Evolutionary conservation across 495 filamentous ascomycete genomes (phyloP).

Genomic region (Pyronema omphalodes): DNA sequence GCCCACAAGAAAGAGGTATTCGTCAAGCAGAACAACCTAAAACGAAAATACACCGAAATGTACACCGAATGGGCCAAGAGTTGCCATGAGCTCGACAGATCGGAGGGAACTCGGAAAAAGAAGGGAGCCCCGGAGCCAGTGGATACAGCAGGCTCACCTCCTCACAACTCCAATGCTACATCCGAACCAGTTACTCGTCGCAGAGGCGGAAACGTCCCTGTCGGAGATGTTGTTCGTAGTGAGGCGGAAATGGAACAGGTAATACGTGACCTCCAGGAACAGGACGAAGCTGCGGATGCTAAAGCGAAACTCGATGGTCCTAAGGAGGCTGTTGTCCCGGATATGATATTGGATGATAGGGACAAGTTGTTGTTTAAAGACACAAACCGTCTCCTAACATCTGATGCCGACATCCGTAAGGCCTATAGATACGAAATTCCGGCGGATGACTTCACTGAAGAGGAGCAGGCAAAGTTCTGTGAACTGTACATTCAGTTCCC

Average conservation of each 20-base stretch:
- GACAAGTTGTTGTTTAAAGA: conserved; percentile 46
- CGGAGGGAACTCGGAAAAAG: conserved; percentile 19
- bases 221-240: conserved; percentile 23
- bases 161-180: conserved; percentile 8
- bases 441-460: conserved; percentile 62
- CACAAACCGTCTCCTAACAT: conserved; percentile 48
- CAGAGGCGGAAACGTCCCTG: conserved; percentile 13
- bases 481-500: conserved; percentile 61
- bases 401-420: conserved; percentile 41
- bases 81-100: conserved; percentile 20
- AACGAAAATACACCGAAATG: conserved; percentile 19
- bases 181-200: conserved; percentile 15
- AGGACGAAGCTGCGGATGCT: conserved; percentile 26
- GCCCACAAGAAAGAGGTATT: conserved; percentile 13
- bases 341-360: conserved; percentile 42
- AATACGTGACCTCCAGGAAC: conserved; percentile 17
- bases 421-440: conserved; percentile 57
- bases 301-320: conserved; percentile 57
- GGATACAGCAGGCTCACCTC: conserved; percentile 15
- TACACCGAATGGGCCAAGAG: conserved; percentile 15
- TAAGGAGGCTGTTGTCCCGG: conserved; percentile 69
- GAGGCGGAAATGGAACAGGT: conserved; percentile 25
- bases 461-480: conserved; percentile 62
- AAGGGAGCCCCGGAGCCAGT: conserved; percentile 19
- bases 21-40: conserved; percentile 14